These are phyloP conservation scores for Alternaria sp. DNA, from an alignment of 2,329 filamentous ascomycete genomes.

Conservation along the genomic window DNA sequence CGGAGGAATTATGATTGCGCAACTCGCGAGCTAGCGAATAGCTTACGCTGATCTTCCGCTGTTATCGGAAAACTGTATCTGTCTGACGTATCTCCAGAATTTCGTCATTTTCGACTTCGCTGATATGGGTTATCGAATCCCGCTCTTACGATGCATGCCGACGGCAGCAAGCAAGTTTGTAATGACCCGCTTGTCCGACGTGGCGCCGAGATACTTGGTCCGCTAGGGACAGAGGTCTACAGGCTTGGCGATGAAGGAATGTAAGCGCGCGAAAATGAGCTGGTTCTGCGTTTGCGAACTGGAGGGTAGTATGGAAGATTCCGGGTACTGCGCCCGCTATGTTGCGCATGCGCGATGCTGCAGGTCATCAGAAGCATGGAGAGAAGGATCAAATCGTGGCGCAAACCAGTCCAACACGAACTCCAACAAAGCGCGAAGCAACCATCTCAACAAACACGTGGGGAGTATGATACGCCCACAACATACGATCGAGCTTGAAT, in stretches of 20 bases:
- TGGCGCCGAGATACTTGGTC: conserved; percentile 7
- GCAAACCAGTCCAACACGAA: not conserved
- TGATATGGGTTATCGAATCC: conserved; percentile 1
- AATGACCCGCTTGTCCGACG: conserved; percentile 4
- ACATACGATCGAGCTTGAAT: not conserved
- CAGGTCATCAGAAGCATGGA: not conserved
- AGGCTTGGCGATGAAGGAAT: not conserved
- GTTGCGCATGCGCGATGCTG: not conserved
- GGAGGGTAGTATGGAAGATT: not conserved
- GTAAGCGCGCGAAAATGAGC: not conserved
- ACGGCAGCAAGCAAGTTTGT: not conserved
- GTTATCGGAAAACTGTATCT: not conserved
- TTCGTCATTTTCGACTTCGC: not conserved
- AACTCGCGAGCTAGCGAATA: conserved; percentile 4
- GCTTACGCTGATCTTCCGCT: conserved; percentile 8
- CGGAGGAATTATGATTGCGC: conserved; percentile 4
- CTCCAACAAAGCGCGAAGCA: not conserved
- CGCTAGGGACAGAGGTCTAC: not conserved
- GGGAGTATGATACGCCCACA: conserved; percentile 2
- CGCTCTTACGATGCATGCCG: not conserved
- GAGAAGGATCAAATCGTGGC: not conserved
- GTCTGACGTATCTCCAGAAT: conserved; percentile 5
- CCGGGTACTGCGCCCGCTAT: not conserved
- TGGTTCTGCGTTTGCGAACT: not conserved
- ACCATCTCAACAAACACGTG: conserved; percentile 1